Evolutionary conservation across 331 rosid species (phyloP).

Genomic region (Pyrus hybrid): DNA sequence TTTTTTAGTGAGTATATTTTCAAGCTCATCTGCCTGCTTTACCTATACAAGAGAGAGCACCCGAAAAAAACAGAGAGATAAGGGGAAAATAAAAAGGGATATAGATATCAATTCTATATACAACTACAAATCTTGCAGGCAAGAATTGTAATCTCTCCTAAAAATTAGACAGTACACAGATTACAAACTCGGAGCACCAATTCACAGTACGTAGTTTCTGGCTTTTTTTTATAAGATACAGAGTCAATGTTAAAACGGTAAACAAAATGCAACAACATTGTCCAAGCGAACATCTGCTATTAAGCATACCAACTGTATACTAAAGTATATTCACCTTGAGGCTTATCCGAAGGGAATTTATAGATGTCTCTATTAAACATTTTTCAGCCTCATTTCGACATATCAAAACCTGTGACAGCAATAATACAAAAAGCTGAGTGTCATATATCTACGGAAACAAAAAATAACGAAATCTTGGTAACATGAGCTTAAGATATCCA

Average conservation of each 20-base stretch:
- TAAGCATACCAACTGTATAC: background rate
- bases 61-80: background rate
- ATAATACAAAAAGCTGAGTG: background rate
- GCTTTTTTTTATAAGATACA: background rate
- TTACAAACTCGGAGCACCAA: background rate
- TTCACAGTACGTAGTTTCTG: background rate
- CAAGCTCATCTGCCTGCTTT: slow-evolving; percentile 97
- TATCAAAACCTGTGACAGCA: slow-evolving; percentile 70
- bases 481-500: background rate
- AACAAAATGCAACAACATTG: background rate
- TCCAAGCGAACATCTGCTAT: background rate
- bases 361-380: slow-evolving; percentile 89
- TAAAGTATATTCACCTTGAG: slow-evolving; percentile 62
- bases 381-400: slow-evolving; percentile 97
- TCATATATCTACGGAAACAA: background rate
- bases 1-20: slow-evolving; percentile 88
- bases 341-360: slow-evolving; percentile 89
- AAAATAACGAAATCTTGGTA: background rate
- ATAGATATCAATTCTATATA: slow-evolving; percentile 1
- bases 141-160: background rate
- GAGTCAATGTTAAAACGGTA: background rate
- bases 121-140: background rate
- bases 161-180: background rate
- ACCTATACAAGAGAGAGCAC: slow-evolving; percentile 47
- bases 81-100: slow-evolving; percentile 4